Evolutionary conservation across 805 yeast genomes (phyloP).

Genomic region (Yarrowia sp.): DNA sequence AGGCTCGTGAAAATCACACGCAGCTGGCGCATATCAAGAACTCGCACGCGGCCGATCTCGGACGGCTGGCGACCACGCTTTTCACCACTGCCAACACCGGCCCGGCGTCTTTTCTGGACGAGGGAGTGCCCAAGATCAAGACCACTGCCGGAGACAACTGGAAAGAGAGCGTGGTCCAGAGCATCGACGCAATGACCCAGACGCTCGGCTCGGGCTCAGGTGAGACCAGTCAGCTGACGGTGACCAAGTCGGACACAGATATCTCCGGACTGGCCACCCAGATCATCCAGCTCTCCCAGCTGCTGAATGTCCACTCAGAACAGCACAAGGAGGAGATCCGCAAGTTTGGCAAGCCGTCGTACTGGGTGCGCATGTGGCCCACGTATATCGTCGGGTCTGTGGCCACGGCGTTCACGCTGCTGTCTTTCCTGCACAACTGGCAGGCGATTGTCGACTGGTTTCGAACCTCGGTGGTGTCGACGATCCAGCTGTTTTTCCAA

Average conservation of each 20-base stretch:
- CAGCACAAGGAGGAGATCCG: conserved; percentile 11
- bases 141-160: neutral
- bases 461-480: conserved; percentile 65
- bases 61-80: conserved; percentile 4
- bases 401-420: neutral
- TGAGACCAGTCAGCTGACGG: no score
- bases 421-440: conserved; percentile 56
- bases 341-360: conserved; percentile 19
- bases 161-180: conserved; percentile 19
- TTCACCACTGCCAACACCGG: neutral
- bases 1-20: conserved; percentile 11
- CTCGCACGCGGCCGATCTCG: conserved; percentile 33
- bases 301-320: neutral
- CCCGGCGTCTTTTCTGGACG: conserved; percentile 2
- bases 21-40: conserved; percentile 16
- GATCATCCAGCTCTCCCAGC: conserved; percentile 5
- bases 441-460: conserved; percentile 63
- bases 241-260: neutral
- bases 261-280: neutral
- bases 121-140: conserved; percentile 16
- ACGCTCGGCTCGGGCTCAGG: neutral
- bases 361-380: conserved; percentile 38
- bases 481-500: conserved; percentile 67
- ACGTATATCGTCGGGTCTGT: conserved; percentile 8
- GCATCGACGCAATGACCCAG: conserved; percentile 18